Percentiles rank a stretch among this genome's conserved stretches.
These are phyloP conservation scores for Vigna trinervia DNA, from an alignment of 306 rosid genomes.

Conservation along the genomic window DNA sequence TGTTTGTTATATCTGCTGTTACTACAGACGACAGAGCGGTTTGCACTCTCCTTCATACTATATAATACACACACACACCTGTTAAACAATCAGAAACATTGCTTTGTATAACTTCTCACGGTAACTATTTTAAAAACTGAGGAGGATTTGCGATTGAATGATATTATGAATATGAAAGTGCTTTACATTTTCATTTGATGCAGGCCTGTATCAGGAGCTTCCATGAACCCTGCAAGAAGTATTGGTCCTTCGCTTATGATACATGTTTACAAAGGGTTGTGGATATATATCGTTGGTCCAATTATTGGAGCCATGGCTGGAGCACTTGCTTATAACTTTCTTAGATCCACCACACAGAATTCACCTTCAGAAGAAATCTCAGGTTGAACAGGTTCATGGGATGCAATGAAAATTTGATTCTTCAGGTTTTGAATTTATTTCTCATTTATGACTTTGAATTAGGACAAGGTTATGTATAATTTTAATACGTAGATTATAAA, in stretches of 20 bases:
- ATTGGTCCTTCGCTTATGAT: constrained; percentile 62
- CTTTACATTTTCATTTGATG: not conserved
- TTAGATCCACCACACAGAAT: constrained; percentile 46
- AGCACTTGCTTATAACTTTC: constrained; percentile 50
- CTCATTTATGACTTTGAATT: not conserved
- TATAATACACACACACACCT: too few species aligned
- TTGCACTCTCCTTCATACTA: not conserved
- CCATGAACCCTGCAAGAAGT: constrained; percentile 74
- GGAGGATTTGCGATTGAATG: too few species aligned
- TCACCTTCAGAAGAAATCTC: not conserved
- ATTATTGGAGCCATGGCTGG: constrained; percentile 64
- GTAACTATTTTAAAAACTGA: too few species aligned
- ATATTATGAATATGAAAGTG: too few species aligned
- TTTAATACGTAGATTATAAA: not conserved
- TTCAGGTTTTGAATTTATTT: not conserved
- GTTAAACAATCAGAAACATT: too few species aligned
- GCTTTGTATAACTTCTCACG: too few species aligned
- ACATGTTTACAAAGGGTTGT: constrained; percentile 51
- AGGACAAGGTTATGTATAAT: not conserved
- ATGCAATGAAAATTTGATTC: not conserved
- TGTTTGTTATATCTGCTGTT: constrained; percentile 58
- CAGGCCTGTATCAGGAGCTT: constrained; percentile 65
- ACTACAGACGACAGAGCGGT: constrained; percentile 68
- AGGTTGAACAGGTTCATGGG: not conserved
- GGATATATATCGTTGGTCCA: constrained; percentile 66